A percentile compares a stretch with the other conserved stretches of the same genome.
Evolutionary conservation across 371 early-diverging fungal genomes (phyloP).

Genomic region (Basidiobolus meristosporus): DNA sequence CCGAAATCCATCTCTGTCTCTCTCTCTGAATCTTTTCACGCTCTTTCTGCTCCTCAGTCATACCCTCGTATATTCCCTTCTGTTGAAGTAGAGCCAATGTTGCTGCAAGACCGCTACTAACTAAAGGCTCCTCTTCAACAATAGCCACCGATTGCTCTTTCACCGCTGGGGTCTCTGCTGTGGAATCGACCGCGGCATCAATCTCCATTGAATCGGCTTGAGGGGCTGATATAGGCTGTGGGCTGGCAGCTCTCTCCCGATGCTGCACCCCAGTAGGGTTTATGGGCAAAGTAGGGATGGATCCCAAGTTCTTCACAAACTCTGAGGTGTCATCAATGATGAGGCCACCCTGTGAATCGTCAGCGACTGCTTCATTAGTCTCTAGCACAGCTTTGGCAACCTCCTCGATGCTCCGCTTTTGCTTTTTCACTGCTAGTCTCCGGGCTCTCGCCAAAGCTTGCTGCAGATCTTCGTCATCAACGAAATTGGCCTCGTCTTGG

Average conservation of each 20-base stretch:
- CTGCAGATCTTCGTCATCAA: conserved; percentile 90
- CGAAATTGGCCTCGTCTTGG: conserved; percentile 33
- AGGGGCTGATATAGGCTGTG: conserved; percentile 4
- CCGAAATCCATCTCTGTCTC: conserved; percentile 27
- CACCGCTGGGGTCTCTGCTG: conserved; percentile 18
- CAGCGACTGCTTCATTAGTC: conserved; percentile 3
- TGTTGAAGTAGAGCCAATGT: conserved; percentile 58
- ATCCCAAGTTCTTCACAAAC: conserved; percentile 41
- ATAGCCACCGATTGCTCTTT: conserved; percentile 17
- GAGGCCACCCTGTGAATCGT: conserved; percentile 5
- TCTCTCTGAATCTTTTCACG: conserved; percentile 31
- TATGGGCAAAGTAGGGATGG: conserved; percentile 15
- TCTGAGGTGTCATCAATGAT: conserved; percentile 27
- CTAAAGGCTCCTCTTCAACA: conserved; percentile 60
- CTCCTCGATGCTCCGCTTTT: conserved; percentile 26
- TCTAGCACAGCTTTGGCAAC: neutral
- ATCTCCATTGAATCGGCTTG: conserved; percentile 1
- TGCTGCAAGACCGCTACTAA: conserved; percentile 66
- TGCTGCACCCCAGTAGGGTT: no score
- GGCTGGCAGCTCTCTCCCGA: no score
- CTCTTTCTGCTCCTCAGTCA: conserved; percentile 18
- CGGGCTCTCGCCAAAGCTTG: conserved; percentile 57
- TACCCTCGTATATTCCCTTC: conserved; percentile 22
- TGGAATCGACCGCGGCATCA: conserved; percentile 7
- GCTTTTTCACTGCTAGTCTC: conserved; percentile 31